Conservation (phyloP, 2,329 filamentous ascomycete genomes). For the Alternaria sp. region DNA sequence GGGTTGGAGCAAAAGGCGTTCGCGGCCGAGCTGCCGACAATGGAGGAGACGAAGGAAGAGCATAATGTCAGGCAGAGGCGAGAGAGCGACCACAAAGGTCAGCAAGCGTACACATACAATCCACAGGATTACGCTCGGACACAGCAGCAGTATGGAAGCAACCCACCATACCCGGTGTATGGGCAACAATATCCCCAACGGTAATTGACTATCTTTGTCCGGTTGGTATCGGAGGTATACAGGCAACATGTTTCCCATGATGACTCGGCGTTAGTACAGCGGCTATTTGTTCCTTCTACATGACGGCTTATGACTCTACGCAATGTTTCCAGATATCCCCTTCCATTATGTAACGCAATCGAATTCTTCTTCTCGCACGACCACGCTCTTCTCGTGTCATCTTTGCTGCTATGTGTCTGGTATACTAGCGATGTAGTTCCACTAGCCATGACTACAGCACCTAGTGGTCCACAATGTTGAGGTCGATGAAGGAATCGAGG, state of each 20-base stretch:
- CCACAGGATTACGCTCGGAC: constrained; percentile 44
- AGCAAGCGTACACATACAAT: constrained; percentile 44
- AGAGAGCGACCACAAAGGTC: constrained; percentile 21
- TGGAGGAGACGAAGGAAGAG: constrained; percentile 47
- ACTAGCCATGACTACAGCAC: not conserved
- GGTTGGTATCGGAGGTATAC: not conserved
- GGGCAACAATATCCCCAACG: not conserved
- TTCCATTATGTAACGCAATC: constrained; percentile 9
- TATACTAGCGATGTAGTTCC: not conserved
- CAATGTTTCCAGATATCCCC: constrained; percentile 13
- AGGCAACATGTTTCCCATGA: not conserved
- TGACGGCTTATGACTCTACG: constrained; percentile 1
- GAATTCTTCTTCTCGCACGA: not conserved
- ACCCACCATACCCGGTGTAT: constrained; percentile 19
- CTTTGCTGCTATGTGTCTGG: not conserved
- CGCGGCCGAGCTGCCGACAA: constrained; percentile 46
- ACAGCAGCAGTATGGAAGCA: constrained; percentile 19
- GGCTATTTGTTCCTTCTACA: not conserved
- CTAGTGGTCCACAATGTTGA: too few relatives aligned
- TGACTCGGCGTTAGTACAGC: not conserved
- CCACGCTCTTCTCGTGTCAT: not conserved
- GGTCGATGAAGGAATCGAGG: too few relatives aligned
- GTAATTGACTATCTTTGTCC: not conserved
- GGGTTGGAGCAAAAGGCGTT: constrained; percentile 46
- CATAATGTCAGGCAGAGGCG: constrained; percentile 30